These are phyloP conservation scores for Simplicillium aogashimaense DNA, from an alignment of 2,329 filamentous ascomycete genomes.

Conservation along the genomic window DNA sequence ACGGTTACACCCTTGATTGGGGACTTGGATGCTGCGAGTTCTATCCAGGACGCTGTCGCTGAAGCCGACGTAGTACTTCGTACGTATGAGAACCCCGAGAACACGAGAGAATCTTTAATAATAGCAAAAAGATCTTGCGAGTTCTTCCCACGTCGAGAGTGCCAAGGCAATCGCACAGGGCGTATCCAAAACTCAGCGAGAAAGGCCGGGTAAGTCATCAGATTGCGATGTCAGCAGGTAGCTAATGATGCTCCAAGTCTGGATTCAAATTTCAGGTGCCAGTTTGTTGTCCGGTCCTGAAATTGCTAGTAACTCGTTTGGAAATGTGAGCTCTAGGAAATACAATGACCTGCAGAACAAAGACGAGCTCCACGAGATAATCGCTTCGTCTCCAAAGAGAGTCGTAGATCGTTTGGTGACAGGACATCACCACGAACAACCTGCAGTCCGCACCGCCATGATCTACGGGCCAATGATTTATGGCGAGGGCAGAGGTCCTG, in stretches of 20 bases:
- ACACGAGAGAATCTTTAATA: slow-evolving; percentile 28
- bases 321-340: slow-evolving; percentile 38
- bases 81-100: slow-evolving; percentile 15
- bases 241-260: slow-evolving; percentile 20
- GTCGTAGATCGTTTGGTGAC: slow-evolving; percentile 54
- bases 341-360: slow-evolving; percentile 42
- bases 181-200: slow-evolving; percentile 22
- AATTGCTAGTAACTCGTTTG: slow-evolving; percentile 2
- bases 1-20: slow-evolving; percentile 24
- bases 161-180: slow-evolving; percentile 29
- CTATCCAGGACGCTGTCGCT: slow-evolving; percentile 34
- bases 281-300: slow-evolving; percentile 2
- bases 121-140: slow-evolving; percentile 11
- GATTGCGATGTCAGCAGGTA: slow-evolving; percentile 16
- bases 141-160: slow-evolving; percentile 3
- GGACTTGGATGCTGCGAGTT: slow-evolving; percentile 25
- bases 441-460: slow-evolving; percentile 25
- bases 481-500: slow-evolving; percentile 30
- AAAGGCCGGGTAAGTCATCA: slow-evolving; percentile 29
- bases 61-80: slow-evolving; percentile 33
- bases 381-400: slow-evolving; percentile 36
- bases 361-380: slow-evolving; percentile 31
- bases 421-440: slow-evolving; percentile 14
- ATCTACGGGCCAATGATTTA: slow-evolving; percentile 34
- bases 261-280: slow-evolving; percentile 4